Evolutionary conservation across 2,329 filamentous ascomycete species (phyloP).

Genomic region (Alternaria rosae): DNA sequence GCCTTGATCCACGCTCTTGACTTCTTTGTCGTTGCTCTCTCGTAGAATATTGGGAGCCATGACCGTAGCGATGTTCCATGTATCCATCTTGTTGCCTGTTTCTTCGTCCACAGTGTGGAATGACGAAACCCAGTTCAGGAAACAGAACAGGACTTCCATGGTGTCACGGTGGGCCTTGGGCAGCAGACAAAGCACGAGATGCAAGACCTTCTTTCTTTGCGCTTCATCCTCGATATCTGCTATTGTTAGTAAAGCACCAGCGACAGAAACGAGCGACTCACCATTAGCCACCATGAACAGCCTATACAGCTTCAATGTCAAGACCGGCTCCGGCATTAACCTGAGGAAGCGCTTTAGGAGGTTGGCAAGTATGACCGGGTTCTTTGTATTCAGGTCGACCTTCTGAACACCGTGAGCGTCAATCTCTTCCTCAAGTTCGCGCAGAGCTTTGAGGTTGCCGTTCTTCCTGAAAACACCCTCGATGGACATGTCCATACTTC

Average conservation of each 20-base stretch:
- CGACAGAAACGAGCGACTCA: constrained; percentile 44
- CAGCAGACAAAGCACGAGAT: constrained; percentile 89
- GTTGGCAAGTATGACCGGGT: constrained; percentile 91
- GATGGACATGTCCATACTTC: constrained; percentile 98
- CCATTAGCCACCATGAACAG: constrained; percentile 90
- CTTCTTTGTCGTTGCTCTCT: constrained; percentile 61
- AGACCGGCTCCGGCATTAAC: constrained; percentile 89
- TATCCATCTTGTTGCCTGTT: constrained; percentile 97
- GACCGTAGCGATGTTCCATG: constrained; percentile 95
- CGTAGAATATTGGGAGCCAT: constrained; percentile 96
- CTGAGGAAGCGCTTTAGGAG: constrained; percentile 94
- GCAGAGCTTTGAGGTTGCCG: constrained; percentile 93
- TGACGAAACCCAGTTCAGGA: constrained; percentile 96
- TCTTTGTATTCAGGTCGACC: constrained; percentile 86
- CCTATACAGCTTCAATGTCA: constrained; percentile 93
- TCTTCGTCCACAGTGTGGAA: constrained; percentile 98
- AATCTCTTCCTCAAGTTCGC: constrained; percentile 83
- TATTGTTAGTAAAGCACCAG: constrained; percentile 20
- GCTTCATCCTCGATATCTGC: constrained; percentile 79
- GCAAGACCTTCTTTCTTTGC: constrained; percentile 82
- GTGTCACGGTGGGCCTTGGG: constrained; percentile 93
- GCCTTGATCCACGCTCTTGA: constrained; percentile 82
- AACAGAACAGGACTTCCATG: constrained; percentile 92
- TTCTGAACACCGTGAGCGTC: constrained; percentile 85
- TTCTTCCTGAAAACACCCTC: constrained; percentile 99